Conservation (phyloP, 2,329 filamentous ascomycete genomes). For the Huntiella decipiens region DNA sequence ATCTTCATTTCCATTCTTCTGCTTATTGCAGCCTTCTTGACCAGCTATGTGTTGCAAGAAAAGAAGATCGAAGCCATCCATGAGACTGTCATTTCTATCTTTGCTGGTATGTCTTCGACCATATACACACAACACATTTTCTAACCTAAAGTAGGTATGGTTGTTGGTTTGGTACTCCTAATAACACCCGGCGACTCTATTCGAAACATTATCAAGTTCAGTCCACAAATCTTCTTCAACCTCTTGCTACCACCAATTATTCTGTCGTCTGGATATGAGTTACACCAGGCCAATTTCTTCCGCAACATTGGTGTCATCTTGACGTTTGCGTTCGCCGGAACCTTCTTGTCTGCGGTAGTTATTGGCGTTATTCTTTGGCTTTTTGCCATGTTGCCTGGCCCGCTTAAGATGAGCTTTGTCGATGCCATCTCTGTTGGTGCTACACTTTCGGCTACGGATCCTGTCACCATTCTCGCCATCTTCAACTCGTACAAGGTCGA, state of each 20-base stretch:
- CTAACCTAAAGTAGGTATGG: slow-evolving; percentile 49
- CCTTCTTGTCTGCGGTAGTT: slow-evolving; percentile 91
- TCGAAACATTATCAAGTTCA: slow-evolving; percentile 80
- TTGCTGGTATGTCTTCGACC: slow-evolving; percentile 46
- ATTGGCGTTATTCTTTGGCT: slow-evolving; percentile 75
- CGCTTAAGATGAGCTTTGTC: slow-evolving; percentile 72
- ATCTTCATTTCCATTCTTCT: slow-evolving; percentile 92
- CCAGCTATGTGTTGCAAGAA: slow-evolving; percentile 89
- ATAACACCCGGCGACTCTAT: slow-evolving; percentile 67
- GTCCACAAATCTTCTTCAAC: slow-evolving; percentile 99
- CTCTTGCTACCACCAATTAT: slow-evolving; percentile 96
- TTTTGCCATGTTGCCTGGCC: slow-evolving; percentile 72
- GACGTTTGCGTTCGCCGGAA: slow-evolving; percentile 93
- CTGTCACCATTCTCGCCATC: slow-evolving; percentile 92
- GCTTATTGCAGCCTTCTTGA: slow-evolving; percentile 85
- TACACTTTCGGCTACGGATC: slow-evolving; percentile 89
- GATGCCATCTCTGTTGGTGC: slow-evolving; percentile 94
- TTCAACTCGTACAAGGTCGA: slow-evolving; percentile 99
- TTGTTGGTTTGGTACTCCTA: slow-evolving; percentile 74
- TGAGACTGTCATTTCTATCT: slow-evolving; percentile 96
- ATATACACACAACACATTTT: neutral
- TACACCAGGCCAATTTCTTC: slow-evolving; percentile 98
- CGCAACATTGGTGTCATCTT: slow-evolving; percentile 93
- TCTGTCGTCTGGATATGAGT: slow-evolving; percentile 85
- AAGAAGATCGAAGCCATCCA: slow-evolving; percentile 95